phyloP scores from a whole-genome alignment of 169 alveolate species.

The Plasmodium ovale region DNA sequence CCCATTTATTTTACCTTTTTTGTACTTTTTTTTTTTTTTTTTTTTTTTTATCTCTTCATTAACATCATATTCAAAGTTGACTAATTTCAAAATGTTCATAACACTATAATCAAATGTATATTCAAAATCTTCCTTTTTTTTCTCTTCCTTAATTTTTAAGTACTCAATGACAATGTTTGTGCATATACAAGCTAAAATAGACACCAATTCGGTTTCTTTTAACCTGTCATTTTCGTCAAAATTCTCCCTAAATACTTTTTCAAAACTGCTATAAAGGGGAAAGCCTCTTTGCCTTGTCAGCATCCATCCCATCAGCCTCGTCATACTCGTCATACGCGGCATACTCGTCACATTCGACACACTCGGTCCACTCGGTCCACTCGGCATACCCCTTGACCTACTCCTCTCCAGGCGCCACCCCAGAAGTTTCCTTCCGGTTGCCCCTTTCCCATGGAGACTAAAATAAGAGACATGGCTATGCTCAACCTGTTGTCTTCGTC shows the following conservation, averaged over 20 bases:
- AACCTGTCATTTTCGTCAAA: slow-evolving; percentile 44
- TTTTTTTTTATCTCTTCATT: slow-evolving; percentile 51
- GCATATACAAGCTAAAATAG: slow-evolving; percentile 69
- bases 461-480: background rate
- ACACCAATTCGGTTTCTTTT: slow-evolving; percentile 46
- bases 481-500: background rate
- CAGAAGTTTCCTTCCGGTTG: no score
- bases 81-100: slow-evolving; percentile 55
- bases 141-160: slow-evolving; percentile 61
- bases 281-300: background rate
- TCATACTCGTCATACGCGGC: no score
- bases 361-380: no score
- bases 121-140: slow-evolving; percentile 31
- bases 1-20: background rate
- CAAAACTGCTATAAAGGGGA: slow-evolving; percentile 18
- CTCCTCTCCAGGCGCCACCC: no score
- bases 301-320: background rate
- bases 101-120: slow-evolving; percentile 68
- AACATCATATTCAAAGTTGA: slow-evolving; percentile 72
- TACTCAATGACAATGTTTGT: slow-evolving; percentile 61
- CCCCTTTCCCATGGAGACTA: background rate
- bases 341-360: no score
- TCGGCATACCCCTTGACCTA: no score
- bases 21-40: slow-evolving; percentile 17
- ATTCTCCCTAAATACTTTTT: slow-evolving; percentile 39